Conservation (phyloP, 805 yeast species). For the Saccharomycopsis guyanensis region DNA sequence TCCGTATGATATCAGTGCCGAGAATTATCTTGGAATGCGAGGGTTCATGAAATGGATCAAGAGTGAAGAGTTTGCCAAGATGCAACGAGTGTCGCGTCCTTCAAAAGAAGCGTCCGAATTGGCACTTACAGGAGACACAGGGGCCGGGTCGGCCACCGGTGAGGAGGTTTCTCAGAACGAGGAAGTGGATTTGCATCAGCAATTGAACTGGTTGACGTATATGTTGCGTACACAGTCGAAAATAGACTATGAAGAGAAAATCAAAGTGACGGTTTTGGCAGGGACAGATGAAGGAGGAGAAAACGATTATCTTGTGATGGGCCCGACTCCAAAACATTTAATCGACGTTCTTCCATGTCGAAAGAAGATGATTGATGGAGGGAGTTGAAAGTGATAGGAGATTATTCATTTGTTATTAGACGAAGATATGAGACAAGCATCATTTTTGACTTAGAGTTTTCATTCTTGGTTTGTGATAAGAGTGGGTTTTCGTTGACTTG, state of each 20-base stretch:
- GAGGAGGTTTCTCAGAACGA: conserved; percentile 27
- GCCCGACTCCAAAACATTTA: conserved; percentile 19
- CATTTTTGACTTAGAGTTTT: no score
- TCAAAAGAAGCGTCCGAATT: conserved; percentile 25
- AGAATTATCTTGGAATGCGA: conserved; percentile 40
- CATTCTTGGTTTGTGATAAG: no score
- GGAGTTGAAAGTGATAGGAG: not conserved
- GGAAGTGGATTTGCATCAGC: conserved; percentile 28
- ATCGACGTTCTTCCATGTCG: conserved; percentile 15
- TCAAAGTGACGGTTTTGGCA: conserved; percentile 25
- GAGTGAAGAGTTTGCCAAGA: conserved; percentile 37
- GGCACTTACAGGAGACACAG: conserved; percentile 24
- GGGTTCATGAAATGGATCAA: conserved; percentile 52
- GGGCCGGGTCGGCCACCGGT: not conserved
- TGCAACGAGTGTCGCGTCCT: conserved; percentile 33
- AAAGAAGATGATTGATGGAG: conserved; percentile 3
- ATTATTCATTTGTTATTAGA: not conserved
- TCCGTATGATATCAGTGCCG: conserved; percentile 41
- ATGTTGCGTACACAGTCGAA: conserved; percentile 31
- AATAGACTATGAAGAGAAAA: conserved; percentile 26
- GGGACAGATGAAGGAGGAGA: not conserved
- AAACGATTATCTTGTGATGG: conserved; percentile 10
- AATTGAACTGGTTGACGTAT: conserved; percentile 32
- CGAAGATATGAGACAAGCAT: no score
- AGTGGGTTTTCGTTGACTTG: no score